Evolutionary conservation across 1,139 yeast species (phyloP), one percentile per base, ranked within the genome.

Genomic region (Scheffersomyces titani): DNA sequence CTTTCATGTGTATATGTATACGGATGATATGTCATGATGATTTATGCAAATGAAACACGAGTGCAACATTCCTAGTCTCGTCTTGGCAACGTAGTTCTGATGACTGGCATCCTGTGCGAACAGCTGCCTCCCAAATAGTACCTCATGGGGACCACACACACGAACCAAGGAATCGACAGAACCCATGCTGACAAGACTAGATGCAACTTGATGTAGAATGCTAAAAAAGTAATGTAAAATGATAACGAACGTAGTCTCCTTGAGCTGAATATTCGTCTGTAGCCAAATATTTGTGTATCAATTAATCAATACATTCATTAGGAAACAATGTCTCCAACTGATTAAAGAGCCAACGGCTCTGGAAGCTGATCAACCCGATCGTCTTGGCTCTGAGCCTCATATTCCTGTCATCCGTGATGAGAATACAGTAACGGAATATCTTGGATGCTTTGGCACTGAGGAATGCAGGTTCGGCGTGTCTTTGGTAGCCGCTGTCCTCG

Each of bases 391-490:
- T 81, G 51, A 86, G 71, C 60, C 89, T 76, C 90, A 89, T 86
- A 61, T 86, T 88, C 57, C 88, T 76, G 68, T 89, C 94, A 68
- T 89, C 94, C 4, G 92, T 87, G 48, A 89, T 83, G 54, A 89
- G 72, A 24, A 88, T 80, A 64, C 88, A 84, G 66, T 85, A 86
- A 56, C 81, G 74, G 69, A 86, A 83, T 52, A 69, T 65, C 54
- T 73, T 71, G 18, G 86, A 80, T 51, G 72, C 55, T 54, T 73
- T 72, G 46, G 75, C 63, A 58, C 73, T 76, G 49, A 46, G 49
- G 49, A 19, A 19, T n/a, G 19, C 22, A 19, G 49, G 49, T 7
- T 19, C 24, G 6, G n/a, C 16, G 22, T 20, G 44, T 50, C 54
- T 5, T 51, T 21, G 5, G 30, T 46, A 19, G 20, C 19, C 13